phyloP scores from a whole-genome alignment of 805 yeast genomes.

The Pichia californica region DNA sequence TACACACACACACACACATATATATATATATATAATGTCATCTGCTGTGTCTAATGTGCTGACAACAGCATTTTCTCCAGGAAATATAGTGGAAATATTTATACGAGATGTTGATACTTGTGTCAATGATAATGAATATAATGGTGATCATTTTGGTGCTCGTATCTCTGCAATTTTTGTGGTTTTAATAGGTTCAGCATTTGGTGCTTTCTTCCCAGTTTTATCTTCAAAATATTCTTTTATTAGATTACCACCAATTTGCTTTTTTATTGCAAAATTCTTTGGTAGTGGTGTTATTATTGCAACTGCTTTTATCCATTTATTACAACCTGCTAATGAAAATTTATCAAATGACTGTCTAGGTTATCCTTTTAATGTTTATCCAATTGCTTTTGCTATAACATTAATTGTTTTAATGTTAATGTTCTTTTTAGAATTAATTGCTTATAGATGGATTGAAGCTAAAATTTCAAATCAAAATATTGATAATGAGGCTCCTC shows the following conservation, averaged over 20 bases:
- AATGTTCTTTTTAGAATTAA: constrained; percentile 47
- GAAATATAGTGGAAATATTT: constrained; percentile 3
- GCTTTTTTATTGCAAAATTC: constrained; percentile 62
- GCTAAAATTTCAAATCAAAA: constrained; percentile 17
- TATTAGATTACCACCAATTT: constrained; percentile 52
- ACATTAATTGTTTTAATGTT: constrained; percentile 43
- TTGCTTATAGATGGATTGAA: constrained; percentile 43
- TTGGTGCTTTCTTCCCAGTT: constrained; percentile 60
- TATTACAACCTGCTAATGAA: constrained; percentile 63
- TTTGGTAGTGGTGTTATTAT: constrained; percentile 83
- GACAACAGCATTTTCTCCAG: not conserved
- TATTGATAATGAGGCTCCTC: constrained; percentile 25
- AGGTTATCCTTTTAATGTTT: constrained; percentile 48
- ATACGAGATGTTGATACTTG: constrained; percentile 15
- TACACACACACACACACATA: too few species aligned
- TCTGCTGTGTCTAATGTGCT: not conserved
- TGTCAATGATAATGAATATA: constrained; percentile 15
- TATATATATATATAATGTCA: too few species aligned
- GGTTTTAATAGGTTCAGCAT: constrained; percentile 46
- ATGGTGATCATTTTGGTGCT: constrained; percentile 31
- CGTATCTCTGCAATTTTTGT: constrained; percentile 62
- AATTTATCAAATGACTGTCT: constrained; percentile 51
- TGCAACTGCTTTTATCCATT: constrained; percentile 75
- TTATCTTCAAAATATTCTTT: constrained; percentile 53
- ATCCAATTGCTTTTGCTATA: constrained; percentile 52